Evolutionary conservation across 176 grass and related monocot genomes (phyloP), one percentile per base, ranked within the genome.

Genomic region (Alloteropsis semialata): DNA sequence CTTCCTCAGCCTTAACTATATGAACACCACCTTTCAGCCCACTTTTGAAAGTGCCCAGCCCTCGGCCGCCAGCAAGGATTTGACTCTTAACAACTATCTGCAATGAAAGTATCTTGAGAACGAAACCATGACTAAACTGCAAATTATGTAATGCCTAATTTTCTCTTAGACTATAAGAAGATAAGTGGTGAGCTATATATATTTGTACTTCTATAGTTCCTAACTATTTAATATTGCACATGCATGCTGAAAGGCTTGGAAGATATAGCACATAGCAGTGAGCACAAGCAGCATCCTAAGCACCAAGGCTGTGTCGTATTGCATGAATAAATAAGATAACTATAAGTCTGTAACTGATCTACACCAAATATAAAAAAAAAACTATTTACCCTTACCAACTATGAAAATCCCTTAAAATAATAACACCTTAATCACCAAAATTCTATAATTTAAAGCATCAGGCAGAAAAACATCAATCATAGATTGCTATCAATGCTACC

Each of bases 31-130:
- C 97, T 86, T 99, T 70, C 39, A 99, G 80, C 81, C 97, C 97
- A 90, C 89, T 99, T 89, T 99, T 96, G 76, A 99, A 99, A 58
- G 97, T 94, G 74, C 97, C 97, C 85, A 99, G 77, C 49, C 97
- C 97, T 85, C 97, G 87, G 39, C 93, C 97, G 32, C 97, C 93
- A 83, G 97, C 97, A 74, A 99, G 97, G 84, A 99, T 94, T 89
- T 99, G 97, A 74, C 96, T 99, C 81, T 99, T 99, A 59, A 99
- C 96, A 69, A 99, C 96, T 80, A 99, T 86, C 96, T 99, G 89
- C 56, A 82, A 49, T 28, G 15, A 49, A 18, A 41, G 22, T 19
- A 81, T 43, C 22, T 50, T 74, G 15, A 82, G 38, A 6, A 66
- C 19, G 15, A 55, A 55, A 55, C 48, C 25, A 12, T 19, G 4